Percentiles rank a stretch among this genome's conserved stretches.
Evolutionary conservation across 2,329 filamentous ascomycete species (phyloP).

Genomic region (Alternaria sp.): DNA sequence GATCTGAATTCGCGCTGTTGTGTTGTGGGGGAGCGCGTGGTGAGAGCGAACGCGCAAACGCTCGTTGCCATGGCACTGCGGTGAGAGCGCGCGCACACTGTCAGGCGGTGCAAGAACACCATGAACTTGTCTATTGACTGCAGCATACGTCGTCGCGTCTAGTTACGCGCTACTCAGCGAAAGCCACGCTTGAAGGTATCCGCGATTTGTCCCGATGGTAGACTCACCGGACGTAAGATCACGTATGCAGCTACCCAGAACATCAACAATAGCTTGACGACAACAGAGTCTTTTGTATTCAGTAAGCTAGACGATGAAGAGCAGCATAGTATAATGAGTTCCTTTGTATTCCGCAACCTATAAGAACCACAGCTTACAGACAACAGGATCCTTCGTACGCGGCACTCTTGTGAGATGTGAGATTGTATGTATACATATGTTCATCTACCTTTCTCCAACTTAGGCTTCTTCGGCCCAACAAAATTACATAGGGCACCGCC

Average conservation of each 20-base stretch:
- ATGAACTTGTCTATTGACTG: neutral
- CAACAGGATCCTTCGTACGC: neutral
- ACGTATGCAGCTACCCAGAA: neutral
- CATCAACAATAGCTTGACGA: neutral
- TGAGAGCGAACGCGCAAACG: neutral
- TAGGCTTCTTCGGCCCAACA: conserved; percentile 52
- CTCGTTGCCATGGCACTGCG: neutral
- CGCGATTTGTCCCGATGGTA: too few species aligned
- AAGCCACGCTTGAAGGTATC: neutral
- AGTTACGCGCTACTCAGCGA: too few species aligned
- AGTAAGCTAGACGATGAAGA: neutral
- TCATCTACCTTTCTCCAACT: neutral
- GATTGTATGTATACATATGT: neutral
- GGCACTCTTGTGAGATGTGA: neutral
- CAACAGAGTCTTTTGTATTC: neutral
- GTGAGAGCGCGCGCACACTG: neutral
- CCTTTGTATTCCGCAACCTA: too few species aligned
- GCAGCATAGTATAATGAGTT: too few species aligned
- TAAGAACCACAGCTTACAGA: too few species aligned
- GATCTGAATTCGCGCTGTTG: neutral
- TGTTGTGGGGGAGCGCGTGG: neutral
- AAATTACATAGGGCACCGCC: conserved; percentile 77
- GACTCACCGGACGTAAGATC: neutral
- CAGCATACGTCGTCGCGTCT: too few species aligned
- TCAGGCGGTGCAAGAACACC: neutral